These are phyloP conservation scores for Talaromyces sp. DNA, from an alignment of 2,329 filamentous ascomycete genomes.

Conservation along the genomic window DNA sequence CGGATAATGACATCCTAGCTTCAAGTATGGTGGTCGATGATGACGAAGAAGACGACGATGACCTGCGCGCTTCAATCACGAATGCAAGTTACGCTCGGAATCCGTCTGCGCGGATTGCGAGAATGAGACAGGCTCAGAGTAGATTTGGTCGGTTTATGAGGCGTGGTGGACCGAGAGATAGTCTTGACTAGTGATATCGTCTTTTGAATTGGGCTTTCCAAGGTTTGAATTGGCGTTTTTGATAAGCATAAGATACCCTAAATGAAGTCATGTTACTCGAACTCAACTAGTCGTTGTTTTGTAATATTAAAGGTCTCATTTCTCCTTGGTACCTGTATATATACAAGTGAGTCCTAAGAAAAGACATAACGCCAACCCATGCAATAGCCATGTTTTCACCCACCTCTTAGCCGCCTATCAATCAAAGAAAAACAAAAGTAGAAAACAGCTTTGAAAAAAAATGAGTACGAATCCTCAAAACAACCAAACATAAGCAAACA, in stretches of 20 bases:
- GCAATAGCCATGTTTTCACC: background rate
- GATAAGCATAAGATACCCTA: conserved; percentile 5
- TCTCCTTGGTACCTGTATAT: background rate
- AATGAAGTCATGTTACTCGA: background rate
- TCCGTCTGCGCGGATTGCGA: background rate
- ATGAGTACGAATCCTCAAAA: conserved; percentile 50
- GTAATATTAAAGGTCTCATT: background rate
- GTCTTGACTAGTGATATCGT: conserved; percentile 47
- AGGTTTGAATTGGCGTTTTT: background rate
- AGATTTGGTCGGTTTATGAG: conserved; percentile 38
- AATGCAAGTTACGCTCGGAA: conserved; percentile 15
- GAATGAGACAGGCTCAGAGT: conserved; percentile 23
- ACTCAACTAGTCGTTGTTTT: background rate
- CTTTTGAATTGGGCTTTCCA: background rate
- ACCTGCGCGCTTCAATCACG: conserved; percentile 30
- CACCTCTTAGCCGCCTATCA: background rate
- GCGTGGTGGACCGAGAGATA: conserved; percentile 44
- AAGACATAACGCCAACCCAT: background rate
- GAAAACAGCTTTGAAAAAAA: background rate
- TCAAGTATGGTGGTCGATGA: conserved; percentile 20
- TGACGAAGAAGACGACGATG: conserved; percentile 29
- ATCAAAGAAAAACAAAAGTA: background rate
- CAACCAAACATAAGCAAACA: conserved; percentile 93
- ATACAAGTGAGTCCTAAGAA: background rate
- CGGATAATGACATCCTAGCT: conserved; percentile 17